These are phyloP conservation scores for Aspergillus mulundensis DNA, from an alignment of 495 filamentous ascomycete genomes.

Conservation along the genomic window DNA sequence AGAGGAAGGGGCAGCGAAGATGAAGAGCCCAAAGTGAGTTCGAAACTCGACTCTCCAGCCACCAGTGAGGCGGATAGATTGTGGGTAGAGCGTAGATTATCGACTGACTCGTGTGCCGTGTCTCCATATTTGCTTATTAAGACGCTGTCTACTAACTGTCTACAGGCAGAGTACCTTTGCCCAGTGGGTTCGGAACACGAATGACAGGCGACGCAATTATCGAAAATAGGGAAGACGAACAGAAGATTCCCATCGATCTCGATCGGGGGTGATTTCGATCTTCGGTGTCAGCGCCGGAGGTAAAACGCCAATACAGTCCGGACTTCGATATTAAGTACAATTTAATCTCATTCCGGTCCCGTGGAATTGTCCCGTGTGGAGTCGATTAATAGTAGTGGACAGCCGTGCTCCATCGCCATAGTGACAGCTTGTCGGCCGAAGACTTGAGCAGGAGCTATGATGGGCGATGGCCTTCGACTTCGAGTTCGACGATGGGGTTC, in stretches of 20 bases:
- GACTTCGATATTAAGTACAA: not conserved
- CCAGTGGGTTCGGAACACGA: not conserved
- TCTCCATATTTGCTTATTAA: not conserved
- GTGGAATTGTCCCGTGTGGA: not conserved
- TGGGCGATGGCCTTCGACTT: no score
- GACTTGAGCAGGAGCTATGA: no score
- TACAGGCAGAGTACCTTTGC: not conserved
- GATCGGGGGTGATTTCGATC: conserved; percentile 4
- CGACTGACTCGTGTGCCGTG: not conserved
- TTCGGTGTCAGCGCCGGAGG: not conserved
- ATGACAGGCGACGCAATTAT: not conserved
- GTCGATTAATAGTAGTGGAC: not conserved
- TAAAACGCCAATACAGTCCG: not conserved
- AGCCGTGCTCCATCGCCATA: not conserved
- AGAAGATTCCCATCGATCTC: not conserved
- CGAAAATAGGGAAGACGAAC: not conserved
- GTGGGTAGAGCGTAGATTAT: not conserved
- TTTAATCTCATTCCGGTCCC: not conserved
- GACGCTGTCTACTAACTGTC: not conserved
- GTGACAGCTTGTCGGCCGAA: no score
- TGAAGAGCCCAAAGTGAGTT: not conserved
- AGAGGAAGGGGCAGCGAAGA: not conserved
- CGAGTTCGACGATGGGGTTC: no score
- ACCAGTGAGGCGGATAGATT: not conserved
- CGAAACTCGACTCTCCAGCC: not conserved